Percentiles rank a stretch among this genome's conserved stretches.
Evolutionary conservation across 2,329 filamentous ascomycete species (phyloP).

Genomic region (Pseudogymnoascus verrucosus): DNA sequence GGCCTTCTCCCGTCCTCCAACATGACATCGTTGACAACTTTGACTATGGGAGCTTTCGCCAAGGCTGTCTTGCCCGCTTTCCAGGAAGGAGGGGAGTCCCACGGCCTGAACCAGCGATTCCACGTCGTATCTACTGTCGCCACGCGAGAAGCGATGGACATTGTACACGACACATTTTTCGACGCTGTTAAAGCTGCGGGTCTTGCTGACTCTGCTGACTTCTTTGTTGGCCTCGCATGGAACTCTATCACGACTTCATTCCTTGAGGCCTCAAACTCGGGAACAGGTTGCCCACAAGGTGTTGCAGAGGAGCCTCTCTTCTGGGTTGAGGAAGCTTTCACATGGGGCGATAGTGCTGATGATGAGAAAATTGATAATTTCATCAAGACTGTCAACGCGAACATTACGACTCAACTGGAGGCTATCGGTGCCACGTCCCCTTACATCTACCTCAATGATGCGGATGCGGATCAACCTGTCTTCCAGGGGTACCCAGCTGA

Average conservation of each 20-base stretch:
- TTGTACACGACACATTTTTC: conserved; percentile 18
- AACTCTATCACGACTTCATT: conserved; percentile 16
- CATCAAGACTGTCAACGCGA: conserved; percentile 12
- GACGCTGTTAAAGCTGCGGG: conserved; percentile 10
- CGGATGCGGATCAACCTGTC: conserved; percentile 13
- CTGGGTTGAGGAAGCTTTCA: conserved; percentile 16
- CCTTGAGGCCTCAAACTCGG: conserved; percentile 10
- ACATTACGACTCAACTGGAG: conserved; percentile 14
- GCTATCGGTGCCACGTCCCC: conserved; percentile 9
- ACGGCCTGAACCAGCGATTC: conserved; percentile 15
- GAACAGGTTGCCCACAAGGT: conserved; percentile 15
- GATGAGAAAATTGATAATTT: conserved; percentile 12
- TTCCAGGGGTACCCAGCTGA: conserved; percentile 27
- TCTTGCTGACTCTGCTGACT: conserved; percentile 7
- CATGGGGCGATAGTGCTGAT: conserved; percentile 14
- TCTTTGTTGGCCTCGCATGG: conserved; percentile 14
- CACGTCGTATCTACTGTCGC: conserved; percentile 12
- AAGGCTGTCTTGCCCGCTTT: conserved; percentile 12
- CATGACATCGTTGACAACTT: conserved; percentile 8
- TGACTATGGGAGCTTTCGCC: conserved; percentile 13
- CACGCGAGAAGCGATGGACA: conserved; percentile 14
- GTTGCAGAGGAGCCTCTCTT: conserved; percentile 13
- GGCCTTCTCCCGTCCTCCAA: conserved; percentile 13
- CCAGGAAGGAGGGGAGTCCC: conserved; percentile 10
- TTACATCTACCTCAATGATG: conserved; percentile 20